Base-by-base conservation (phyloP, 106 monocot genomes). In the Dioscorea zingiberensis region DNA sequence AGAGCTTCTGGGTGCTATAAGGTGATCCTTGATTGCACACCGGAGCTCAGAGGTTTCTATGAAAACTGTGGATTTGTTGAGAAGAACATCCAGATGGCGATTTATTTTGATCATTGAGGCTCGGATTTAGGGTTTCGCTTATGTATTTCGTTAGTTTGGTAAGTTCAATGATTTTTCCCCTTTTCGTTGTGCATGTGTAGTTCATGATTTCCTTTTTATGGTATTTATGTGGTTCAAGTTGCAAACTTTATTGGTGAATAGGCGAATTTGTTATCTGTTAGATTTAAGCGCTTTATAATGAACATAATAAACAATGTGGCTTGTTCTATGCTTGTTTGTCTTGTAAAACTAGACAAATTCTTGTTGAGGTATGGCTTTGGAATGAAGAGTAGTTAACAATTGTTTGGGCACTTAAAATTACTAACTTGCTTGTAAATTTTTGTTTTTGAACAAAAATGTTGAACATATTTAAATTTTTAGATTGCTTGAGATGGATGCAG, bases 1-100 rank as follows among this genome's bases (percentile, higher is more conserved):
- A 74, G 51, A 74, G 67, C 48, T 15, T 65, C 55, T 3, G 90
- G 94, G 7, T 94, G 94, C 65, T 94, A 90, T 76, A 94, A 94
- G 84, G 94, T 94, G 24, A 94, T 94, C 16, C 85, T 94, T 3
- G 94, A 94, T 59, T 94, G 94, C 68, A 65, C 76, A 0, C 47
- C 60, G 26, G 90, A 90, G 25, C 63, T 63, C 28, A 65, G 75
- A 38, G 79, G 68, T 12, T 94, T 84, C 71, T 94, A 94, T 27
- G 82, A 80, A 73, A 86, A 80, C 58, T 94, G 84, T 26, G 90
- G 94, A 25, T 94, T 87, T 48, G 61, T 54, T 54, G 86, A 94
- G 84, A 94, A 86, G 86, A 84, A 74, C 25, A 77, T 94, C 59
- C 90, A 94, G 72, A 90, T 94, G 94, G 87, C 90, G 1, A 32